These are phyloP conservation scores for Alternaria sp. DNA, from an alignment of 2,329 filamentous ascomycete genomes.

Conservation along the genomic window DNA sequence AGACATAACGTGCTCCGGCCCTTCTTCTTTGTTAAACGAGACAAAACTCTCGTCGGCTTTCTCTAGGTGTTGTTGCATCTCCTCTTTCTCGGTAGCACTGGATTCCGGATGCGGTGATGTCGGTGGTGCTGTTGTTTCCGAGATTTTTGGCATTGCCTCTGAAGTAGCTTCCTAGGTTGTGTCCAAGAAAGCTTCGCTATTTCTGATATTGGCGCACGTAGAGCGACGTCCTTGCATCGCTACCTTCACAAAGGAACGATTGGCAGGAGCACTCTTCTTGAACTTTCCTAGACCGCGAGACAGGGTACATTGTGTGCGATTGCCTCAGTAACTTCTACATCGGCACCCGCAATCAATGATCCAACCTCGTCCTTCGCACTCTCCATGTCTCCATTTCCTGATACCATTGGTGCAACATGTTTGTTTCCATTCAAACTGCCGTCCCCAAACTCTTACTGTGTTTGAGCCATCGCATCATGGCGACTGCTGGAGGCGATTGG, in stretches of 20 bases:
- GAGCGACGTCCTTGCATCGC: not conserved
- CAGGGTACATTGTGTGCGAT: not conserved
- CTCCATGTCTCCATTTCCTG: not conserved
- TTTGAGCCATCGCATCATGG: slow-evolving; percentile 1
- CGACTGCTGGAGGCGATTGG: not conserved
- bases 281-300: not conserved
- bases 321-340: not conserved
- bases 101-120: not conserved
- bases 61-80: not conserved
- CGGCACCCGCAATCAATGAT: not conserved
- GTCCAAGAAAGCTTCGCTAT: not conserved
- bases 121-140: not conserved
- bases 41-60: not conserved
- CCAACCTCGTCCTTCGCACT: not conserved
- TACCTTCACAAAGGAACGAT: not conserved
- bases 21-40: not conserved
- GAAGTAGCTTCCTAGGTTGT: not conserved
- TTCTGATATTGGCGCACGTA: not conserved
- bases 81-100: not conserved
- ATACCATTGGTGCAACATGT: not conserved
- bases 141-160: not conserved
- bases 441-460: not conserved
- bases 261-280: not conserved
- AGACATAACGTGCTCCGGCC: not conserved
- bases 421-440: not conserved